Percentiles rank a stretch among this genome's conserved stretches.
Evolutionary conservation across 768 basidiomycete species (phyloP).

Genomic region (Mrakia blollopis): DNA sequence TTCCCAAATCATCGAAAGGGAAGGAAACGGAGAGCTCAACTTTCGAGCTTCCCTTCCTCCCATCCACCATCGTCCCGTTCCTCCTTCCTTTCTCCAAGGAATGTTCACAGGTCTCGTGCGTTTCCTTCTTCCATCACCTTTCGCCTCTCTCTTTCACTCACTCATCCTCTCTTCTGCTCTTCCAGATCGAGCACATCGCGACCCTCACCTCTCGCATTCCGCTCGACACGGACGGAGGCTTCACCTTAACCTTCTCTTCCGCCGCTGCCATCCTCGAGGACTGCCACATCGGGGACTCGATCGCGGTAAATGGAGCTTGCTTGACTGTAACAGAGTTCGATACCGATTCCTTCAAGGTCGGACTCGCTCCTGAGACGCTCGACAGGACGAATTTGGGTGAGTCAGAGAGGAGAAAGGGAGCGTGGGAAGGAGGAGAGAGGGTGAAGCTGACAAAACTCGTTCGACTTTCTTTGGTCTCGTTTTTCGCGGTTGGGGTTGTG

Average conservation of each 20-base stretch:
- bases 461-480: not conserved
- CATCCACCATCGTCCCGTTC: not conserved
- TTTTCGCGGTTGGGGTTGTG: conserved; percentile 50
- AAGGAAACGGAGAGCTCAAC: not conserved
- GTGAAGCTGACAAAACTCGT: not conserved
- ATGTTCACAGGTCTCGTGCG: conserved; percentile 44
- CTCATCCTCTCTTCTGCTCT: not conserved
- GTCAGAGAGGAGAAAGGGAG: conserved; percentile 35
- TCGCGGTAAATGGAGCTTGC: conserved; percentile 73
- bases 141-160: not conserved
- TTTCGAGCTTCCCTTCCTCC: not conserved
- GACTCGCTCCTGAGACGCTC: conserved; percentile 93
- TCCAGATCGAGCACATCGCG: conserved; percentile 84
- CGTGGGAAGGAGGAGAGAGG: not conserved
- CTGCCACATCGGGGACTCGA: conserved; percentile 90
- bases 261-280: conserved; percentile 71
- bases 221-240: conserved; percentile 62
- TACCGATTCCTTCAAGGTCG: conserved; percentile 72
- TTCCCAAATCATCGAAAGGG: no score
- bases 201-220: conserved; percentile 58
- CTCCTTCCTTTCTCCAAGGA: not conserved
- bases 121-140: no score
- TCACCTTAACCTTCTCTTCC: conserved; percentile 70
- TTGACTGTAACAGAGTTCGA: conserved; percentile 86
- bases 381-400: conserved; percentile 82